Percentiles rank a stretch among this genome's conserved stretches.
Conservation (phyloP, 208 protist genomes). For the Trypanosoma theileri region DNA sequence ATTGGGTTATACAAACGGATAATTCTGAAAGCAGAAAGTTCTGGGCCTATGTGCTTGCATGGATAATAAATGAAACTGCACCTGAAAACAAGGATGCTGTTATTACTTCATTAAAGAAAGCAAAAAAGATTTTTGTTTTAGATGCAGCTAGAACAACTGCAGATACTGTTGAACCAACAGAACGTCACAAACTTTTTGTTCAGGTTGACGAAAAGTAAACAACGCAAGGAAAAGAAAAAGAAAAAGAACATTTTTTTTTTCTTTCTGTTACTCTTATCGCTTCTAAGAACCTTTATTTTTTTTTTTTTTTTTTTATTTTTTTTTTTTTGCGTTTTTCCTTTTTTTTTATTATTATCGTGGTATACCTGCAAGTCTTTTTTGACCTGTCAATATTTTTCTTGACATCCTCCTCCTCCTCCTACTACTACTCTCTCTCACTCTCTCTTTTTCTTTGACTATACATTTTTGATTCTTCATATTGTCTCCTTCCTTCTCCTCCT, state of each 20-base stretch:
- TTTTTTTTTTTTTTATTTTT: slow-evolving; percentile 7
- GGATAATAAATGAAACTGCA: slow-evolving; percentile 25
- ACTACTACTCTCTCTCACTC: no score
- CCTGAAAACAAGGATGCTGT: slow-evolving; percentile 6
- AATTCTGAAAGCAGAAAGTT: slow-evolving; percentile 19
- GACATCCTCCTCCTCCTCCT: no score
- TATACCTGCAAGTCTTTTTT: no score
- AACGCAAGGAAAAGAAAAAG: neutral
- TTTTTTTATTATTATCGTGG: no score
- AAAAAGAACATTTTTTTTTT: slow-evolving; percentile 19
- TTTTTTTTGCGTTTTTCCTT: slow-evolving; percentile 16
- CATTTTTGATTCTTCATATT: no score
- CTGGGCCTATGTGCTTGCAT: slow-evolving; percentile 28
- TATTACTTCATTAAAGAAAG: slow-evolving; percentile 6
- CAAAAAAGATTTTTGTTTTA: slow-evolving; percentile 20
- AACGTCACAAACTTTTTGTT: slow-evolving; percentile 14
- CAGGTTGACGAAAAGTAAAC: slow-evolving; percentile 15
- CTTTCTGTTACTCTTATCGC: neutral
- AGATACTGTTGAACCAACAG: slow-evolving; percentile 19
- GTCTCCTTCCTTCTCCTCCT: no score
- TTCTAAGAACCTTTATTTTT: slow-evolving; percentile 8
- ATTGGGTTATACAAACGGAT: slow-evolving; percentile 25
- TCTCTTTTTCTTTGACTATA: no score
- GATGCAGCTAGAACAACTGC: slow-evolving; percentile 17
- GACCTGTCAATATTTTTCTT: no score